A percentile compares a stretch with the other conserved stretches of the same genome.
Evolutionary conservation across 352 stramenopile genomes (phyloP).

Genomic region (Phytophthora pseudosyringae): DNA sequence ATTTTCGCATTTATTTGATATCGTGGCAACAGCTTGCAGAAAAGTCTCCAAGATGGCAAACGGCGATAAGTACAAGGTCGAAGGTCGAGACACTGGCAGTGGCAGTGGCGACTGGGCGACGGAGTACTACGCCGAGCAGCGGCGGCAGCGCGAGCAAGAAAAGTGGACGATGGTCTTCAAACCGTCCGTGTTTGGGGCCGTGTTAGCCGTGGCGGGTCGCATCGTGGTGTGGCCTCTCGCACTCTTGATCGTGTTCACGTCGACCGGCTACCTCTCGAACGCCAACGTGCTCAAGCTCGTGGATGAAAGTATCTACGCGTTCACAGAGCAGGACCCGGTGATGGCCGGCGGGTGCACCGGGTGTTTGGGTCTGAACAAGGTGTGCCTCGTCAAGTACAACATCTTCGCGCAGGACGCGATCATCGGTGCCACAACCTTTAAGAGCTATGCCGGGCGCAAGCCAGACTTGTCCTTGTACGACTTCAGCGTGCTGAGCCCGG

Average conservation of each 20-base stretch:
- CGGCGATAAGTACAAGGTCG: slow-evolving; percentile 29
- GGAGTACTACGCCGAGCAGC: slow-evolving; percentile 28
- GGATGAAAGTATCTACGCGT: slow-evolving; percentile 37
- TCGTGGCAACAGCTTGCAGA: no score
- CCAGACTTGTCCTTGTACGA: slow-evolving; percentile 33
- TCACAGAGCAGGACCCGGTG: slow-evolving; percentile 29
- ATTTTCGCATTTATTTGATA: no score
- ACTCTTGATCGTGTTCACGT: slow-evolving; percentile 20
- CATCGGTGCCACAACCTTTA: slow-evolving; percentile 31
- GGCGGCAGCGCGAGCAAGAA: slow-evolving; percentile 5
- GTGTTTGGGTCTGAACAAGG: slow-evolving; percentile 24
- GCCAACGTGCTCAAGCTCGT: slow-evolving; percentile 27
- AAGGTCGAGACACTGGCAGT: neutral
- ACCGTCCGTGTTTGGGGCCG: slow-evolving; percentile 26
- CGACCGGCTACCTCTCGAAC: slow-evolving; percentile 22
- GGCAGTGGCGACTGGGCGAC: slow-evolving; percentile 9
- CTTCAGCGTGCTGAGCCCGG: slow-evolving; percentile 22
- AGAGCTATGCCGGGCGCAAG: slow-evolving; percentile 26
- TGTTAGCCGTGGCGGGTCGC: slow-evolving; percentile 26
- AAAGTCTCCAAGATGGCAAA: slow-evolving; percentile 15
- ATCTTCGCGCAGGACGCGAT: slow-evolving; percentile 32
- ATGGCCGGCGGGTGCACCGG: slow-evolving; percentile 33
- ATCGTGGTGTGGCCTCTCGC: slow-evolving; percentile 33
- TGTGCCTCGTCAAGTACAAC: slow-evolving; percentile 34
- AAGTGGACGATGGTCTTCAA: slow-evolving; percentile 26